Evolutionary conservation across 768 basidiomycete species (phyloP).

Genomic region (Suillus cothurnatus): DNA sequence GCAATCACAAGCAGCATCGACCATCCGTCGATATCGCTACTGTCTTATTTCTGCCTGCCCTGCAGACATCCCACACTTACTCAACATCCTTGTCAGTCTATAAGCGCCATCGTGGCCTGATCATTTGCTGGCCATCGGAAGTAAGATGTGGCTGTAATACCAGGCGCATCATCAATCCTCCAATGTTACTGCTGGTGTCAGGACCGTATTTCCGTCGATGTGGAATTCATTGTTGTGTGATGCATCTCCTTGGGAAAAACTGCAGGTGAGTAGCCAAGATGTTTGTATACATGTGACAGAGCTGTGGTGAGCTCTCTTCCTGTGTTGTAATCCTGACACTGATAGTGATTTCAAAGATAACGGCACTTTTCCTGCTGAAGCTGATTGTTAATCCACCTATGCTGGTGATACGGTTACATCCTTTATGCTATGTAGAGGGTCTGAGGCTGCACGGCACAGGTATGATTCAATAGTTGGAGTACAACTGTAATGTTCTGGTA

Average conservation of each 20-base stretch:
- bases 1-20: not conserved
- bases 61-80: not conserved
- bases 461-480: no score
- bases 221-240: not conserved
- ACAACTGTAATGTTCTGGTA: constrained; percentile 77
- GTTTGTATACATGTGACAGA: not conserved
- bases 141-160: not conserved
- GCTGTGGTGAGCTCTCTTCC: not conserved
- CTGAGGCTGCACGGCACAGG: no score
- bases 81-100: not conserved
- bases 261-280: not conserved
- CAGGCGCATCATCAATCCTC: not conserved
- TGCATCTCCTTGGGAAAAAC: not conserved
- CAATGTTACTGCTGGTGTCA: not conserved
- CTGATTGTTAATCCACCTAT: not conserved
- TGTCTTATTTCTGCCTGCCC: not conserved
- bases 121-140: not conserved
- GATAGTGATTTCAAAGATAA: not conserved
- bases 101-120: not conserved
- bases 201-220: not conserved
- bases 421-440: not conserved
- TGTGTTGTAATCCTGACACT: not conserved
- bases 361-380: not conserved
- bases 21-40: not conserved
- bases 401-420: no score